phyloP scores from a whole-genome alignment of 305 asterid genomes.

The Fraxinus angustifolia region DNA sequence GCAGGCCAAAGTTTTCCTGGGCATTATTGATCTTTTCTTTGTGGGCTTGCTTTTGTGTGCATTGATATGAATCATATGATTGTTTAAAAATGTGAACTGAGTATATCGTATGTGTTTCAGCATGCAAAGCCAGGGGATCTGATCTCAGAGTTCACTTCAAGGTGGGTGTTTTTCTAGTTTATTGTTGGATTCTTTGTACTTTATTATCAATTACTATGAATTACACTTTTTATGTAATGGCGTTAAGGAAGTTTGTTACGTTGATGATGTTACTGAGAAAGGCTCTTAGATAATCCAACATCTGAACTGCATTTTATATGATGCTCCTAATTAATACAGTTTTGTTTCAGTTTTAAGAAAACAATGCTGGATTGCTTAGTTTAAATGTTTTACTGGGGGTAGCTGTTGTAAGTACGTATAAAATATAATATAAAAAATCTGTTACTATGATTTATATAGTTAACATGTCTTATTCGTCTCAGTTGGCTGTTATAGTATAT shows the following conservation, averaged over 20 bases:
- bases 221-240: background rate
- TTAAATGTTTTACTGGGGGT: background rate
- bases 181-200: background rate
- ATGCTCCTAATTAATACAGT: background rate
- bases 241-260: background rate
- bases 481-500: background rate
- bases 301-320: background rate
- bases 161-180: conserved; percentile 28
- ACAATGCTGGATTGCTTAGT: background rate
- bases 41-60: background rate
- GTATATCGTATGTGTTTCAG: conserved; percentile 38
- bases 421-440: background rate
- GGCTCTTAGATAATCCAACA: background rate
- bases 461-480: background rate
- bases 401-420: background rate
- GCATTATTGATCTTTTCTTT: background rate
- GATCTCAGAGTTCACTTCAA: conserved; percentile 83
- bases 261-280: background rate
- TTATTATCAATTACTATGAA: background rate
- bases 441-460: background rate
- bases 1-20: background rate
- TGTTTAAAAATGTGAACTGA: background rate
- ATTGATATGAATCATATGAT: background rate
- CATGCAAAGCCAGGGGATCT: conserved; percentile 84
- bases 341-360: background rate